A percentile compares a stretch with the other conserved stretches of the same genome.
phyloP scores from a whole-genome alignment of 108 stramenopile species.

The Epipyxis sp. region DNA sequence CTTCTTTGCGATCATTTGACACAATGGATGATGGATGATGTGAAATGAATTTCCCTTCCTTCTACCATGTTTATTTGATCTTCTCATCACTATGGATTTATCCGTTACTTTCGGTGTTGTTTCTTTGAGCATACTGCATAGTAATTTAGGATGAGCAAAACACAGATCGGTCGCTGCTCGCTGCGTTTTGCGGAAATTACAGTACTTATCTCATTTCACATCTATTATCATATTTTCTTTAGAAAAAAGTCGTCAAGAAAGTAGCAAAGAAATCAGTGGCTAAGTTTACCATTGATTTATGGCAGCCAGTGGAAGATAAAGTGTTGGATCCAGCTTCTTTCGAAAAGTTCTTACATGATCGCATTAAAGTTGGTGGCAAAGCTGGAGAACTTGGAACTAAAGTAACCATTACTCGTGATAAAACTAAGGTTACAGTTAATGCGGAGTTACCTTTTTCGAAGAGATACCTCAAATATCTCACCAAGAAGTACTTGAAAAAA shows the following conservation, averaged over 20 bases:
- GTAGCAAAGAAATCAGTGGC: slow-evolving; percentile 82
- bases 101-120: too few species aligned
- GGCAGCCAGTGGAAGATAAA: slow-evolving; percentile 91
- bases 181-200: too few species aligned
- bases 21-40: too few species aligned
- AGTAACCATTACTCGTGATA: slow-evolving; percentile 78
- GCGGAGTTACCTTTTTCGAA: slow-evolving; percentile 88
- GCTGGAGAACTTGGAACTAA: slow-evolving; percentile 62
- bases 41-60: too few species aligned
- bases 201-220: too few species aligned
- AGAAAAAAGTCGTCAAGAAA: slow-evolving; percentile 46
- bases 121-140: too few species aligned
- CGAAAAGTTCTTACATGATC: slow-evolving; percentile 96
- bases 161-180: too few species aligned
- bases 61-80: too few species aligned
- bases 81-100: too few species aligned
- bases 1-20: too few species aligned
- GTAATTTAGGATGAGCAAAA: too few species aligned
- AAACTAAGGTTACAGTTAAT: slow-evolving; percentile 80
- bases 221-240: background rate
- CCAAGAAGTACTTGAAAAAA: slow-evolving; percentile 99
- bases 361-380: slow-evolving; percentile 82
- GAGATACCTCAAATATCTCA: slow-evolving; percentile 96
- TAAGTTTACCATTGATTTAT: slow-evolving; percentile 97
- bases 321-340: slow-evolving; percentile 93